Percentiles rank a stretch among this genome's conserved stretches.
phyloP scores from a whole-genome alignment of 805 yeast species.

The Suhomyces sp. region DNA sequence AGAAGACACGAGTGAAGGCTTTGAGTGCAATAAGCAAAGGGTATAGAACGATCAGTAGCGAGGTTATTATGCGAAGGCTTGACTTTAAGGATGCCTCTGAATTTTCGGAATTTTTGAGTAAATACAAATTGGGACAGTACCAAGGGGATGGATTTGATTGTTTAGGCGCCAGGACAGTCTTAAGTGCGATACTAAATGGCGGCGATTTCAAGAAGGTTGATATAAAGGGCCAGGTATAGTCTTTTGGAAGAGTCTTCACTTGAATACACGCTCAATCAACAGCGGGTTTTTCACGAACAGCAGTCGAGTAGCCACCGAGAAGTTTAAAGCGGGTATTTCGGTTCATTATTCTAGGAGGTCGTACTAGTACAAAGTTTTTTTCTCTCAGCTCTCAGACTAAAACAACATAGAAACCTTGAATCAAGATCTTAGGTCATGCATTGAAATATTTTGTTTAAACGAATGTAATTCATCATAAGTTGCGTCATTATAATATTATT shows the following conservation, averaged over 20 bases:
- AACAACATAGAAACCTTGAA: not conserved
- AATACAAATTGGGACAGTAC: conserved; percentile 35
- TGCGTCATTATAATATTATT: not conserved
- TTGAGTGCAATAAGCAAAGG: conserved; percentile 54
- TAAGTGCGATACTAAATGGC: conserved; percentile 35
- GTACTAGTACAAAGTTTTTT: not conserved
- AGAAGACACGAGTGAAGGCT: conserved; percentile 56
- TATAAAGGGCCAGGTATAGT: conserved; percentile 80
- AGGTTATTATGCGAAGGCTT: conserved; percentile 37
- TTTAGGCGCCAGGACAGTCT: conserved; percentile 28
- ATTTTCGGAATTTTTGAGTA: conserved; percentile 41
- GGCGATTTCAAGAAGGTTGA: conserved; percentile 60
- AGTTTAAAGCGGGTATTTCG: not conserved
- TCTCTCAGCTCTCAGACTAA: not conserved
- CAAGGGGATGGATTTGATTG: conserved; percentile 30
- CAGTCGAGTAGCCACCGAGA: not conserved
- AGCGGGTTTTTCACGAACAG: not conserved
- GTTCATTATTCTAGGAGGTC: not conserved
- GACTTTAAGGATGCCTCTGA: conserved; percentile 35
- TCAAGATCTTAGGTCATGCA: not conserved
- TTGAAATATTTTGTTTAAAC: not conserved
- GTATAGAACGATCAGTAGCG: conserved; percentile 46
- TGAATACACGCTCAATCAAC: not conserved
- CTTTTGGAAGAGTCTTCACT: too few relatives aligned
- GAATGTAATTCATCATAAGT: not conserved